Evolutionary conservation across 2,329 filamentous ascomycete species (phyloP).

Genomic region (Calonectria ilicicola): DNA sequence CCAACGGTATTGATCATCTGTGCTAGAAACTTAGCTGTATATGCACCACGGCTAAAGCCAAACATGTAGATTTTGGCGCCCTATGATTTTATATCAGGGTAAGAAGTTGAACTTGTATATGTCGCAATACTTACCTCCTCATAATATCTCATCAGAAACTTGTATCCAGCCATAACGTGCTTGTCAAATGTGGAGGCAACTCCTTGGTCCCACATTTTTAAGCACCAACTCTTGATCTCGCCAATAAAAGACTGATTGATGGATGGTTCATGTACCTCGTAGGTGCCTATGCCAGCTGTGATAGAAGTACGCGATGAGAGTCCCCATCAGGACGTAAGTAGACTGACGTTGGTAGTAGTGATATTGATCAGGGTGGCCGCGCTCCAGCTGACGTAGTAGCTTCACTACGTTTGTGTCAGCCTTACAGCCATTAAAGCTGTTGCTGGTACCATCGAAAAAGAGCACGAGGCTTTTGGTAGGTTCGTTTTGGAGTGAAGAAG

Average conservation of each 20-base stretch:
- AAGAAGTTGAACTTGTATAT: neutral
- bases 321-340: no score
- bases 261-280: slow-evolving; percentile 56
- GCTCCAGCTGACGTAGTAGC: slow-evolving; percentile 59
- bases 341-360: slow-evolving; percentile 63
- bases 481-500: no score
- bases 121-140: slow-evolving; percentile 45
- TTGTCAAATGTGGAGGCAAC: slow-evolving; percentile 61
- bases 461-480: slow-evolving; percentile 53
- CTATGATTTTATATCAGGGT: slow-evolving; percentile 26
- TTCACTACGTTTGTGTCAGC: slow-evolving; percentile 67
- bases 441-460: slow-evolving; percentile 63
- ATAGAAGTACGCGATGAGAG: neutral
- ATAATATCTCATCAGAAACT: slow-evolving; percentile 67
- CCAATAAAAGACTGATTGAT: slow-evolving; percentile 53
- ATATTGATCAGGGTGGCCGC: slow-evolving; percentile 56
- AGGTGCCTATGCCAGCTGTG: slow-evolving; percentile 61
- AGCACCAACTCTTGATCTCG: slow-evolving; percentile 50
- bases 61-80: slow-evolving; percentile 66
- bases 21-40: slow-evolving; percentile 64
- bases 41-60: slow-evolving; percentile 65
- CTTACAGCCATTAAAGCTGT: slow-evolving; percentile 58
- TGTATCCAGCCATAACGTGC: slow-evolving; percentile 65
- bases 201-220: slow-evolving; percentile 55
- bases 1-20: slow-evolving; percentile 63